Percentiles rank a stretch among this genome's conserved stretches.
Evolutionary conservation across 2,329 filamentous ascomycete species (phyloP).

Genomic region (Aspergillus pseudotamarii): DNA sequence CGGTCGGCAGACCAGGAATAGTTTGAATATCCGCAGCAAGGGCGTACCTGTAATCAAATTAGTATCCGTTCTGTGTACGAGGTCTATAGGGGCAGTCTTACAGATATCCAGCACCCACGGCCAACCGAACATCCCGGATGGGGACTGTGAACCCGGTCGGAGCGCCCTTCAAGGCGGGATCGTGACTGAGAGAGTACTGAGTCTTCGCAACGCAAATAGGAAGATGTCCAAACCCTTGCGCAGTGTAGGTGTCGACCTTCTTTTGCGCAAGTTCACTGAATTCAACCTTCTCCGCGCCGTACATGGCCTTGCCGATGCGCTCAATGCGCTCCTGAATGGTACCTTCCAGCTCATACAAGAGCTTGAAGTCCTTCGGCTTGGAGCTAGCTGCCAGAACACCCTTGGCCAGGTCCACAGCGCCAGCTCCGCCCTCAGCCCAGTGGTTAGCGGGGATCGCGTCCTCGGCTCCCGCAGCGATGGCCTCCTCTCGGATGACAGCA

Average conservation of each 20-base stretch:
- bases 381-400: slow-evolving; percentile 81
- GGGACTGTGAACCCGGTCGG: slow-evolving; percentile 93
- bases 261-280: slow-evolving; percentile 93
- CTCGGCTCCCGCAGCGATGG: slow-evolving; percentile 86
- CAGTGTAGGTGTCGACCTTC: slow-evolving; percentile 93
- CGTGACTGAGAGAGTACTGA: slow-evolving; percentile 93
- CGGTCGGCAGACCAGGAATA: slow-evolving; percentile 92
- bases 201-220: slow-evolving; percentile 98
- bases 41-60: slow-evolving; percentile 67
- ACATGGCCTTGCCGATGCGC: slow-evolving; percentile 88
- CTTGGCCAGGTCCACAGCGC: slow-evolving; percentile 84
- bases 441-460: slow-evolving; percentile 94
- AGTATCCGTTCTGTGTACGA: slow-evolving; percentile 29
- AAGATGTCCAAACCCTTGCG: slow-evolving; percentile 87
- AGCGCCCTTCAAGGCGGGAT: slow-evolving; percentile 90
- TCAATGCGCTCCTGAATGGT: slow-evolving; percentile 88
- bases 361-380: slow-evolving; percentile 82
- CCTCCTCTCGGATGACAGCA: slow-evolving; percentile 83
- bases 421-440: slow-evolving; percentile 93
- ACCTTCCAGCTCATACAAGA: slow-evolving; percentile 80
- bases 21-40: slow-evolving; percentile 97
- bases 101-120: slow-evolving; percentile 90
- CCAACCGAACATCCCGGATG: slow-evolving; percentile 90
- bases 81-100: slow-evolving; percentile 50
- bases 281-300: slow-evolving; percentile 85